Base-by-base conservation (phyloP, 225 moss, liverwort and hornwort species). In the Pseudoscleropodium purum region DNA sequence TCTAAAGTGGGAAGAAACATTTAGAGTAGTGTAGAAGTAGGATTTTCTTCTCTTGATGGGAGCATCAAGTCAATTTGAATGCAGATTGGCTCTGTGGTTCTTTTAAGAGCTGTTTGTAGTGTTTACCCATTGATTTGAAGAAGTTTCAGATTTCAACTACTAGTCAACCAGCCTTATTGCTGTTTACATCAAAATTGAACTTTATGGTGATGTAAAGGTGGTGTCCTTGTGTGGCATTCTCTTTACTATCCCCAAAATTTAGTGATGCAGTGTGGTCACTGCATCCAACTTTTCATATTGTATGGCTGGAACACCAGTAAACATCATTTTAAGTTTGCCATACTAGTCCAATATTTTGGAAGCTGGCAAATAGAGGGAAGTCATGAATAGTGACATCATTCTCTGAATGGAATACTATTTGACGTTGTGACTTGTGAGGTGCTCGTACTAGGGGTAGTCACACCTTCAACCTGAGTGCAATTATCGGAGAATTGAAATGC, bases 1-100 rank as follows among this genome's bases (percentile, higher is more conserved):
- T 93, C 61, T 95, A 90, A 90, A 84, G 76, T 84, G 86, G 85
- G 64, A 52, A 64, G 60, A 74, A 66, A 62, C 82, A 78, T 54
- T 59, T 90, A 90, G 84, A 62, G 60, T 90, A 90, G 88, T 94
- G 86, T 91, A 94, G 87, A 89, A 90, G 88, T 93, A 93, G 84
- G 84, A 77, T 88, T 93, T 88, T 90, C 90, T 90, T 88, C 88
- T 88, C 88, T 86, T 82, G 68, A 83, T 90, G 54, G 77, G 84
- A 88, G 84, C 86, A 88, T 63, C 76, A 73, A 87, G 85, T 73
- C 87, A 72, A 86, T 87, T 84, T 88, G 85, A 90, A 74, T 75
- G 41, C 86, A 76, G 64, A 86, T 84, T 68, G 88, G 24, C 84
- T 82, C 37, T 78, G 51, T 86, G 88, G 83, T 88, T 82, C 86